phyloP scores from a whole-genome alignment of 129 eudicot genomes.

The Pulicaria dysenterica region DNA sequence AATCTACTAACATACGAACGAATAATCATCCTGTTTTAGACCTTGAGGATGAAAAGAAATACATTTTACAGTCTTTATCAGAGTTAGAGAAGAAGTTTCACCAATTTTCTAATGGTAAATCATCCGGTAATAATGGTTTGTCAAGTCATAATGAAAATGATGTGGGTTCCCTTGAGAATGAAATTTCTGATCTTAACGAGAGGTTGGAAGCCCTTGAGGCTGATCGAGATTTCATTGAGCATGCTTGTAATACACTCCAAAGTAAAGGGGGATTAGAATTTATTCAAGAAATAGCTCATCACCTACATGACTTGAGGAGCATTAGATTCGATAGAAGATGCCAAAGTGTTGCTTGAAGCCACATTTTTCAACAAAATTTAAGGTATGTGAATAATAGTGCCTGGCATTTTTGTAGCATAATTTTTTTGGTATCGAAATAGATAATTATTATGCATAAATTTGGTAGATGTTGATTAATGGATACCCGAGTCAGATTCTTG shows the following conservation, averaged over 20 bases:
- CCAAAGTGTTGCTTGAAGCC: conserved; percentile 28
- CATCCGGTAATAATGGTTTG: neutral
- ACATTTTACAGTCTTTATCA: conserved; percentile 51
- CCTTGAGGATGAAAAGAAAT: conserved; percentile 56
- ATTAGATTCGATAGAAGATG: conserved; percentile 48
- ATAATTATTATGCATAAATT: neutral
- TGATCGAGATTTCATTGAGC: conserved; percentile 56
- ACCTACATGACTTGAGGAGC: conserved; percentile 58
- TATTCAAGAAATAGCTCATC: conserved; percentile 58
- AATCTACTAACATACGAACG: neutral
- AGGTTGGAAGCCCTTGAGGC: conserved; percentile 67
- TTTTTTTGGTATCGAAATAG: conserved; percentile 18
- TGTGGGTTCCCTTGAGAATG: conserved; percentile 42
- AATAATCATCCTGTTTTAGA: conserved; percentile 21
- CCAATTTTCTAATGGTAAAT: conserved; percentile 37
- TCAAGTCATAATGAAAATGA: conserved; percentile 26
- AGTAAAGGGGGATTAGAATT: conserved; percentile 55
- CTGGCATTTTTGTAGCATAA: conserved; percentile 6
- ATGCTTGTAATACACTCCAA: conserved; percentile 49
- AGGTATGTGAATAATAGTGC: conserved; percentile 20
- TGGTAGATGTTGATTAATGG: neutral
- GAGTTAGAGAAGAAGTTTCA: conserved; percentile 49
- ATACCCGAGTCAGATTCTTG: no score
- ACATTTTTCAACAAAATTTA: conserved; percentile 17
- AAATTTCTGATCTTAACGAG: conserved; percentile 48